Base-by-base conservation (phyloP, 1,139 yeast genomes). In the Debaryomyces robertsiae region DNA sequence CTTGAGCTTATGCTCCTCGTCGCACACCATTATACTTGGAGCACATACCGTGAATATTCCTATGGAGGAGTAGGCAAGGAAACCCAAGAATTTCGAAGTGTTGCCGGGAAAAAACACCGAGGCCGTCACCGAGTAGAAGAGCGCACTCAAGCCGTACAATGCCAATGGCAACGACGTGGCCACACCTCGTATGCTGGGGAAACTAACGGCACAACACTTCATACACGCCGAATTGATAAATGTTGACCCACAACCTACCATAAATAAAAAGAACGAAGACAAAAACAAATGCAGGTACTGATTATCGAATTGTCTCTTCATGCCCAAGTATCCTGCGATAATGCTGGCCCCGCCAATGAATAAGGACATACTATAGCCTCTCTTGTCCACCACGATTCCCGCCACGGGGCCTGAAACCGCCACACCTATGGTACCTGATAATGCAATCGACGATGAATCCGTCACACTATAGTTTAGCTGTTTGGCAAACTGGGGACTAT, bases 131-230 rank as follows among this genome's bases (percentile, higher is more conserved):
- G 84, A 77, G 47, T 71, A 79, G 40, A 78, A 69, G 50, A 79
- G 64, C 1, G 84, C 85, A 64, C 82, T 77, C 15, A 79, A 62
- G 0, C 85, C 85, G 52, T 77, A 79, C 32, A 78, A 61, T 2
- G 84, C 79, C 46, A 79, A 65, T 1, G 85, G 84, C 36, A 80
- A 64, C 2, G 82, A 73, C 1, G 84, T 78, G 6, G 84, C 84
- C 9, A 79, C 69, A 1, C 85, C 85, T 44, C 81, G 58, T 28
- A 75, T 68, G 39, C 73, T 67, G 1, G 85, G 85, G 50, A 77
- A 78, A 19, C 69, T 64, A 17, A 79, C 65, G 33, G 84, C 82
- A 55, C 82, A 73, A 53, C 84, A 79, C 49, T 80, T 80, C 52
- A 79, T 66, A 49, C 79, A 68, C 3, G 79, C 73, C 14, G 75